A percentile compares a stretch with the other conserved stretches of the same genome.
These are phyloP conservation scores for Trypanosoma rangeli DNA, from an alignment of 208 protist species.

Conservation along the genomic window DNA sequence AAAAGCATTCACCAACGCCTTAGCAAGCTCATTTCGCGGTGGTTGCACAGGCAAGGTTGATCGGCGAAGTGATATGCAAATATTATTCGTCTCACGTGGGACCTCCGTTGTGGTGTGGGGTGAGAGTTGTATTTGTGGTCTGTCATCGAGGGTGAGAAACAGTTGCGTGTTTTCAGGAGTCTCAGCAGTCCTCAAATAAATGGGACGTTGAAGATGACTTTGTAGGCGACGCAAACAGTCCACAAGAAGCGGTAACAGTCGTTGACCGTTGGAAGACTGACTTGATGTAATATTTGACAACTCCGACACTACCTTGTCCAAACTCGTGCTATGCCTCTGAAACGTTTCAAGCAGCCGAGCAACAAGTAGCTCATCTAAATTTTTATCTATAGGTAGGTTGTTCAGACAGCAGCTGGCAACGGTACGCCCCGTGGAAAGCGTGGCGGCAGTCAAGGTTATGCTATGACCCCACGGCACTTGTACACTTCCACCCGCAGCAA, in stretches of 20 bases:
- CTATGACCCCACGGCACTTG: slow-evolving; percentile 34
- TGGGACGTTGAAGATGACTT: neutral
- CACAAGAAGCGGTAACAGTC: slow-evolving; percentile 52
- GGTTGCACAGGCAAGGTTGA: neutral
- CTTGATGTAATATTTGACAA: slow-evolving; percentile 27
- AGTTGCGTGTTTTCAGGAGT: slow-evolving; percentile 7
- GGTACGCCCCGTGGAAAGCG: slow-evolving; percentile 33
- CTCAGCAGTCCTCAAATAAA: slow-evolving; percentile 5
- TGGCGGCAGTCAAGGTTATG: slow-evolving; percentile 45
- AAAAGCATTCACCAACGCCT: slow-evolving; percentile 20
- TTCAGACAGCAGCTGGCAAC: slow-evolving; percentile 50
- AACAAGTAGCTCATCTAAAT: slow-evolving; percentile 52
- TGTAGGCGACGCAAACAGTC: slow-evolving; percentile 40
- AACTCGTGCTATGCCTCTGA: slow-evolving; percentile 49
- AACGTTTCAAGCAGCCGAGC: slow-evolving; percentile 65
- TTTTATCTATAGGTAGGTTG: slow-evolving; percentile 21
- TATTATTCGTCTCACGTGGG: slow-evolving; percentile 1
- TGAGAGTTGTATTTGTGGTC: slow-evolving; percentile 5
- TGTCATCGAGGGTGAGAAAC: slow-evolving; percentile 7
- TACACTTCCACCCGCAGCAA: slow-evolving; percentile 41
- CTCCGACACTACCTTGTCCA: slow-evolving; percentile 44
- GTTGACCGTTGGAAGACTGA: slow-evolving; percentile 45
- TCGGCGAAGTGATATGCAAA: slow-evolving; percentile 8
- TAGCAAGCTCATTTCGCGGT: slow-evolving; percentile 15
- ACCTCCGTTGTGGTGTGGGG: neutral